phyloP scores from a whole-genome alignment of 352 stramenopile species.

The Elongisporangium anandrum region DNA sequence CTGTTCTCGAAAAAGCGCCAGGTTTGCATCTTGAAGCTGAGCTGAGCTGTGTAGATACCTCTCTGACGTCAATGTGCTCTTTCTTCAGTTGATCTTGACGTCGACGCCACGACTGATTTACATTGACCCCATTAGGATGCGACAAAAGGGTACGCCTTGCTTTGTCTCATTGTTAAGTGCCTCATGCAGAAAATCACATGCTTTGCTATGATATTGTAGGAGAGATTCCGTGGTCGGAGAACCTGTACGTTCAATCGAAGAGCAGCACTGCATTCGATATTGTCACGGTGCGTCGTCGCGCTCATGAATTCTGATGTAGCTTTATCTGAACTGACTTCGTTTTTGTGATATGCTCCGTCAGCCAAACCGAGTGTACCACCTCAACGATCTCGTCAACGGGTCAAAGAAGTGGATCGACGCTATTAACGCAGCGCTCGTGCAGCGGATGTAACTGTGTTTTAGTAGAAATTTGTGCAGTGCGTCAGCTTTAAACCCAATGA shows the following conservation, averaged over 20 bases:
- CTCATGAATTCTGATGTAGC: background rate
- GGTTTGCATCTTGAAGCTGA: constrained; percentile 10
- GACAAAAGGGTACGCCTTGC: constrained; percentile 56
- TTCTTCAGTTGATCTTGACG: constrained; percentile 66
- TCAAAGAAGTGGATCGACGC: constrained; percentile 89
- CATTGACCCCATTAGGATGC: constrained; percentile 89
- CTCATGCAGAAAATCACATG: background rate
- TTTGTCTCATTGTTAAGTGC: background rate
- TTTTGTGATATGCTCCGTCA: constrained; percentile 11
- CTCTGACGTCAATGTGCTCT: background rate
- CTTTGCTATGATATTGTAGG: constrained; percentile 11
- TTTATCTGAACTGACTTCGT: background rate
- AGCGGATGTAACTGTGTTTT: constrained; percentile 46
- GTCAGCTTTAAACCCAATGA: constrained; percentile 3
- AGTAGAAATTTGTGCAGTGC: constrained; percentile 26
- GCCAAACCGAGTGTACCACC: constrained; percentile 85
- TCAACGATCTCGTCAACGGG: constrained; percentile 85
- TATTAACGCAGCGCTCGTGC: constrained; percentile 80
- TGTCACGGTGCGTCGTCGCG: constrained; percentile 49
- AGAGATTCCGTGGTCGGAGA: constrained; percentile 85
- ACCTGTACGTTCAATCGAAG: constrained; percentile 83
- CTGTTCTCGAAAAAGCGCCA: constrained; percentile 88
- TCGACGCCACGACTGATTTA: constrained; percentile 86
- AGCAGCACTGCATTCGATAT: constrained; percentile 82
- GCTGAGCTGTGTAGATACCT: background rate